Percentiles rank a stretch among this genome's conserved stretches.
Conservation (phyloP, 495 filamentous ascomycete genomes). For the Hypomontagnella submonticulosa region DNA sequence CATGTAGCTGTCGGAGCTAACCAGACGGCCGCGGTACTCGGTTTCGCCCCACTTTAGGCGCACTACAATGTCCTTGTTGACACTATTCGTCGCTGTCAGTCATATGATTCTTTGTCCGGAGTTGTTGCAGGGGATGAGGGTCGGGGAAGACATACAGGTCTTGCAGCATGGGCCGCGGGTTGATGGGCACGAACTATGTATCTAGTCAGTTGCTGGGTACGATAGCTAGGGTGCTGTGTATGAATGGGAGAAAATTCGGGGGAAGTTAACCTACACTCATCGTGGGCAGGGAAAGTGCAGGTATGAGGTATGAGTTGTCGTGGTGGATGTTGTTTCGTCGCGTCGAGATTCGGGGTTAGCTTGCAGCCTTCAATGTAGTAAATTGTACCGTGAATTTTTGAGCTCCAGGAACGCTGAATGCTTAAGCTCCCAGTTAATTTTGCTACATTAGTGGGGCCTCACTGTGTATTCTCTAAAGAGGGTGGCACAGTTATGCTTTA, state of each 20-base stretch:
- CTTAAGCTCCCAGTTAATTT: slow-evolving; percentile 28
- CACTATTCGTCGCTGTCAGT: slow-evolving; percentile 58
- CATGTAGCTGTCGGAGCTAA: slow-evolving; percentile 96
- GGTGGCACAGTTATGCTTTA: not conserved
- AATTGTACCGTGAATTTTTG: slow-evolving; percentile 30
- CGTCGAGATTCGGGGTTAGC: slow-evolving; percentile 4
- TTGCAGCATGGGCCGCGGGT: slow-evolving; percentile 90
- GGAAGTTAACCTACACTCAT: slow-evolving; percentile 45
- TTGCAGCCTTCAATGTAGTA: slow-evolving; percentile 14
- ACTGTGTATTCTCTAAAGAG: no score
- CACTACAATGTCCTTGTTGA: slow-evolving; percentile 89
- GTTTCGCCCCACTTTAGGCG: slow-evolving; percentile 98
- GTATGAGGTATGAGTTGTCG: slow-evolving; percentile 15
- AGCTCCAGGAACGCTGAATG: slow-evolving; percentile 10
- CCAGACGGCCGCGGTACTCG: slow-evolving; percentile 92
- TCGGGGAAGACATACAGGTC: slow-evolving; percentile 71
- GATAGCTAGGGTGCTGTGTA: not conserved
- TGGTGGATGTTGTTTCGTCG: slow-evolving; percentile 22
- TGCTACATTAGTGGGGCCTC: not conserved
- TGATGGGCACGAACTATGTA: slow-evolving; percentile 80
- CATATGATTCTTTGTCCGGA: slow-evolving; percentile 10
- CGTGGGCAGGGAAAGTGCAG: slow-evolving; percentile 15
- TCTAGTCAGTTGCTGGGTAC: slow-evolving; percentile 16
- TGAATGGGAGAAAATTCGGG: not conserved
- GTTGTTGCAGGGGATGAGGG: not conserved